phyloP scores from a whole-genome alignment of 306 rosid genomes.

The Lotus japonicus region DNA sequence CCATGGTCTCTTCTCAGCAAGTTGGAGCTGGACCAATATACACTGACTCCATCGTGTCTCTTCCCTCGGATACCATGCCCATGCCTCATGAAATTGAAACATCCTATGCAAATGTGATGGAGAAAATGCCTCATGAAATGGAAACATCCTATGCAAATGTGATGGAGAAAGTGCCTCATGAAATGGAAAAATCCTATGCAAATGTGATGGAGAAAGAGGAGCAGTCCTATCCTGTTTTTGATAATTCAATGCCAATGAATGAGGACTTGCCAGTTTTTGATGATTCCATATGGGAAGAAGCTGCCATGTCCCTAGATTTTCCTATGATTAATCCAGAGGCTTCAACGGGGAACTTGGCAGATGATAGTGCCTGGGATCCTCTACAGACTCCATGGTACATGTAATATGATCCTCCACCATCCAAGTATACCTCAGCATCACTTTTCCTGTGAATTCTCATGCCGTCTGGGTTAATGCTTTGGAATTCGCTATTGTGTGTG shows the following conservation, averaged over 20 bases:
- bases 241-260: slow-evolving; percentile 2
- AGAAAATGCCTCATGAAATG: background rate
- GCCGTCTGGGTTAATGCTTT: no score
- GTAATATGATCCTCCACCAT: background rate
- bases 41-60: slow-evolving; percentile 4
- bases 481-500: no score
- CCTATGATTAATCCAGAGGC: slow-evolving; percentile 36
- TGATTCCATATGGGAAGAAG: slow-evolving; percentile 71
- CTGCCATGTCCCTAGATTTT: slow-evolving; percentile 56
- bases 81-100: no score
- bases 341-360: slow-evolving; percentile 21
- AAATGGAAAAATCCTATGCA: background rate
- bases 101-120: background rate
- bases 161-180: background rate
- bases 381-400: slow-evolving; percentile 53
- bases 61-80: background rate
- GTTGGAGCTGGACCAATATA: slow-evolving; percentile 15
- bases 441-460: no score
- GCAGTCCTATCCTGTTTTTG: slow-evolving; percentile 11
- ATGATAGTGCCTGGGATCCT: slow-evolving; percentile 41
- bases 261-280: slow-evolving; percentile 34
- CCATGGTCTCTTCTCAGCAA: slow-evolving; percentile 22
- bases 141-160: background rate
- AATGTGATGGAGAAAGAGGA: slow-evolving; percentile 4
- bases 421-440: no score